Percentiles rank a stretch among this genome's conserved stretches.
These are phyloP conservation scores for Coemansia sp. DNA, from an alignment of 192 early-diverging fungal genomes.

Conservation along the genomic window DNA sequence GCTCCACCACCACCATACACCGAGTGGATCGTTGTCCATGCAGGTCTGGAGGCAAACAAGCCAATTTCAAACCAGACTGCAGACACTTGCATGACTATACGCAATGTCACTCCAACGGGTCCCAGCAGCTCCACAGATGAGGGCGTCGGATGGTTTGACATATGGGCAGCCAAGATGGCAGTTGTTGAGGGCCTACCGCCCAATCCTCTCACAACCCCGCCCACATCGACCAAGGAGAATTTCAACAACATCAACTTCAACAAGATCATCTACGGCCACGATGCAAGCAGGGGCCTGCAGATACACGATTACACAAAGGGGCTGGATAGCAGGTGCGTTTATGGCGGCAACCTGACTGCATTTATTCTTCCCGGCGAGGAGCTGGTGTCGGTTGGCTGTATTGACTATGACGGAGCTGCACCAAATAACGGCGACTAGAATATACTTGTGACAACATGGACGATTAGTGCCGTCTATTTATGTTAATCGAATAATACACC, in stretches of 20 bases:
- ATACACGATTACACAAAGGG: slow-evolving; percentile 62
- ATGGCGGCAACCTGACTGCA: slow-evolving; percentile 66
- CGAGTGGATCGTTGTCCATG: slow-evolving; percentile 70
- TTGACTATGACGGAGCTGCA: slow-evolving; percentile 12
- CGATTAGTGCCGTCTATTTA: slow-evolving; percentile 5
- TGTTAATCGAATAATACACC: too few species aligned
- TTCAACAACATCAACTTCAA: slow-evolving; percentile 34
- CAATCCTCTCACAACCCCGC: background rate
- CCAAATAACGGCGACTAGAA: background rate
- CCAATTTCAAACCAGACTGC: slow-evolving; percentile 59
- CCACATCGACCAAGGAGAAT: background rate
- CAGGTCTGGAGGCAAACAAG: slow-evolving; percentile 61
- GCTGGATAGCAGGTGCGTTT: slow-evolving; percentile 71
- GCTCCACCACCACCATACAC: slow-evolving; percentile 39
- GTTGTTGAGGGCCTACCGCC: slow-evolving; percentile 41
- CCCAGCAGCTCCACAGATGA: slow-evolving; percentile 18
- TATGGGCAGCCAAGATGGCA: slow-evolving; percentile 56
- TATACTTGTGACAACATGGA: background rate
- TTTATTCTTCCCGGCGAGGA: slow-evolving; percentile 52
- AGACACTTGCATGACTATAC: slow-evolving; percentile 64
- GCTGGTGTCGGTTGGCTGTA: slow-evolving; percentile 25
- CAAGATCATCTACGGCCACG: slow-evolving; percentile 71
- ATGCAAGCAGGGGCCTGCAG: slow-evolving; percentile 62
- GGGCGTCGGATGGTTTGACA: slow-evolving; percentile 38
- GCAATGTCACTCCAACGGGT: slow-evolving; percentile 34